phyloP scores from a whole-genome alignment of 148 eudicot genomes.

The Rhododendron williamsianum region DNA sequence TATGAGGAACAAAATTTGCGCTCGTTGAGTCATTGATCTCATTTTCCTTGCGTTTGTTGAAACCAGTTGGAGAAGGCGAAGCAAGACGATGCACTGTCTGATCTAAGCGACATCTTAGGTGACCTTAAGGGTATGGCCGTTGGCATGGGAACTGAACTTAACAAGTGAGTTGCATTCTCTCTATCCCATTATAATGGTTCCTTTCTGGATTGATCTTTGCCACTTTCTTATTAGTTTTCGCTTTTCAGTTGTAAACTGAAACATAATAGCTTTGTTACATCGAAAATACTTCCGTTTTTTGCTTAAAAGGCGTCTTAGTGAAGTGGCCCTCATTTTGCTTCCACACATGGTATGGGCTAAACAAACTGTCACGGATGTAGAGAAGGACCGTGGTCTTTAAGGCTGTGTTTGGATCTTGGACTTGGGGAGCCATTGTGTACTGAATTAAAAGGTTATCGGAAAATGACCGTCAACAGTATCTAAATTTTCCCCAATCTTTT shows the following conservation, averaged over 20 bases:
- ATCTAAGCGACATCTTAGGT: constrained; percentile 72
- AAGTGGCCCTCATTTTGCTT: neutral
- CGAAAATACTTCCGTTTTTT: neutral
- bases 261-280: neutral
- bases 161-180: constrained; percentile 38
- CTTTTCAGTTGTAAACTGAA: neutral
- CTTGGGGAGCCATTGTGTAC: neutral
- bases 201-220: neutral
- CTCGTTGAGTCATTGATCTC: neutral
- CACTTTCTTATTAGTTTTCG: neutral
- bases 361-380: neutral
- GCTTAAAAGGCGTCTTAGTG: neutral
- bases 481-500: neutral
- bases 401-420: neutral
- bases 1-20: neutral
- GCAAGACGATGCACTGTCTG: constrained; percentile 76
- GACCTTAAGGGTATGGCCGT: constrained; percentile 89
- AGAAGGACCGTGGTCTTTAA: neutral
- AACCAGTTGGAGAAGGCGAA: constrained; percentile 70
- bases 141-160: constrained; percentile 86
- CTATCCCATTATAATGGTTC: neutral
- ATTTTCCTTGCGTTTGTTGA: neutral
- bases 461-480: neutral
- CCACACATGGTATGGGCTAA: neutral
- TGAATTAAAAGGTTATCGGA: neutral